Evolutionary conservation across 2,329 filamentous ascomycete genomes (phyloP).

Genomic region (Helminthosporium solani): DNA sequence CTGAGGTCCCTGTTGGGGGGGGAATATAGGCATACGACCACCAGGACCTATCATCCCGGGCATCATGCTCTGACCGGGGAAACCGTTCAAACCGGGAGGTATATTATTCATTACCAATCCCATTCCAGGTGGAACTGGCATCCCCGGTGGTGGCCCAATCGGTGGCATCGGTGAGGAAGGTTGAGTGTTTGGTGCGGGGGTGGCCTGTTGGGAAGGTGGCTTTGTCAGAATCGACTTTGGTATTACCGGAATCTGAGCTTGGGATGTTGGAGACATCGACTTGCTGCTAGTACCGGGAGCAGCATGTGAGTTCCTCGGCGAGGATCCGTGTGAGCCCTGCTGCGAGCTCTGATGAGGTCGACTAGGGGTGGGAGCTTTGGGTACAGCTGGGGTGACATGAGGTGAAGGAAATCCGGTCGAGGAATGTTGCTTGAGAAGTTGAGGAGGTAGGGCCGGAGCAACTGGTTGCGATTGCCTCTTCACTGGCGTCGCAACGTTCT

Average conservation of each 20-base stretch:
- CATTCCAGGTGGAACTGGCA: conserved; percentile 56
- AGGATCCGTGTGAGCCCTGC: conserved; percentile 69
- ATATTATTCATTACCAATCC: conserved; percentile 49
- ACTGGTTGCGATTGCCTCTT: conserved; percentile 43
- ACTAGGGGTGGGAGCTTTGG: conserved; percentile 79
- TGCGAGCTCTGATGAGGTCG: conserved; percentile 76
- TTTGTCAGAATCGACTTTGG: conserved; percentile 66
- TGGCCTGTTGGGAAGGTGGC: conserved; percentile 49
- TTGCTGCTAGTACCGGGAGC: conserved; percentile 50
- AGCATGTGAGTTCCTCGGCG: conserved; percentile 66
- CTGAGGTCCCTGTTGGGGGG: conserved; percentile 54
- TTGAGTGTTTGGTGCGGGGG: conserved; percentile 57
- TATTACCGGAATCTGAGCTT: conserved; percentile 65
- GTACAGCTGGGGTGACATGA: conserved; percentile 77
- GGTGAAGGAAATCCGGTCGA: conserved; percentile 67
- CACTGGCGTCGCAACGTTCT: conserved; percentile 25
- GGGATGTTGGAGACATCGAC: conserved; percentile 61
- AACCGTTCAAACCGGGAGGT: conserved; percentile 51
- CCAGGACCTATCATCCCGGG: conserved; percentile 56
- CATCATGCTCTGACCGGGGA: conserved; percentile 56
- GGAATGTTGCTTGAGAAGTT: conserved; percentile 54
- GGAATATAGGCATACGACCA: conserved; percentile 58
- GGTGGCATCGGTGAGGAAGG: conserved; percentile 65
- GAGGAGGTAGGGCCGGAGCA: conserved; percentile 54
- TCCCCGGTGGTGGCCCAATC: conserved; percentile 57